phyloP scores from a whole-genome alignment of 306 rosid species.

The Cotoneaster glaucophyllus region DNA sequence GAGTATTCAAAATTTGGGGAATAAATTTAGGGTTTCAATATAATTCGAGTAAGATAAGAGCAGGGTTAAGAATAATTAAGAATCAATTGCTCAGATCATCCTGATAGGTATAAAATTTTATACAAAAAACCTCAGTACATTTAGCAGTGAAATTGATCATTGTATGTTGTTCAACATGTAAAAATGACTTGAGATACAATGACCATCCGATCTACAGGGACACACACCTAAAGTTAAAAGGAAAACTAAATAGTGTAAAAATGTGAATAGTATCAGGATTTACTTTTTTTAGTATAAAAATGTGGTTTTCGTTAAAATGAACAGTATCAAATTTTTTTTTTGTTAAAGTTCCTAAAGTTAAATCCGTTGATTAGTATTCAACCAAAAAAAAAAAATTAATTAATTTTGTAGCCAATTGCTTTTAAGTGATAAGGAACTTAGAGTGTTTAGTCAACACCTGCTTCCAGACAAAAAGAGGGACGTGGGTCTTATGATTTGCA shows the following conservation, averaged over 20 bases:
- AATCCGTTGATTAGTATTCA: not conserved
- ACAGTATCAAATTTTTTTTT: too few relatives aligned
- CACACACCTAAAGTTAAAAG: not conserved
- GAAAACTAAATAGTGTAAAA: too few relatives aligned
- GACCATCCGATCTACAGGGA: too few relatives aligned
- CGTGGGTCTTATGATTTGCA: slow-evolving; percentile 44
- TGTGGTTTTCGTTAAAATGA: too few relatives aligned
- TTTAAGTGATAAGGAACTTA: slow-evolving; percentile 9
- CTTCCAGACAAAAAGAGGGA: slow-evolving; percentile 51
- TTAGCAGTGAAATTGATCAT: not conserved
- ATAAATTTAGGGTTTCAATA: not conserved
- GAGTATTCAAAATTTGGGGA: not conserved
- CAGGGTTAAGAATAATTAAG: too few relatives aligned
- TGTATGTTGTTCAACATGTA: too few relatives aligned
- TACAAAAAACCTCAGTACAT: too few relatives aligned
- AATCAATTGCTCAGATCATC: not conserved
- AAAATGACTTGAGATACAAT: too few relatives aligned
- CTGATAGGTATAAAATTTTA: too few relatives aligned
- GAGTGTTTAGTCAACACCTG: slow-evolving; percentile 77
- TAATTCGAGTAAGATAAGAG: not conserved
- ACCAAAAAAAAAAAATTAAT: not conserved
- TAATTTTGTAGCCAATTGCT: not conserved
- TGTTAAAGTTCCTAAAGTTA: too few relatives aligned
- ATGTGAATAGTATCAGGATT: too few relatives aligned
- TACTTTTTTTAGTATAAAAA: too few relatives aligned